Percentiles rank a stretch among this genome's conserved stretches.
These are phyloP conservation scores for Aphanomyces euteiches DNA, from an alignment of 352 stramenopile species.

Conservation along the genomic window DNA sequence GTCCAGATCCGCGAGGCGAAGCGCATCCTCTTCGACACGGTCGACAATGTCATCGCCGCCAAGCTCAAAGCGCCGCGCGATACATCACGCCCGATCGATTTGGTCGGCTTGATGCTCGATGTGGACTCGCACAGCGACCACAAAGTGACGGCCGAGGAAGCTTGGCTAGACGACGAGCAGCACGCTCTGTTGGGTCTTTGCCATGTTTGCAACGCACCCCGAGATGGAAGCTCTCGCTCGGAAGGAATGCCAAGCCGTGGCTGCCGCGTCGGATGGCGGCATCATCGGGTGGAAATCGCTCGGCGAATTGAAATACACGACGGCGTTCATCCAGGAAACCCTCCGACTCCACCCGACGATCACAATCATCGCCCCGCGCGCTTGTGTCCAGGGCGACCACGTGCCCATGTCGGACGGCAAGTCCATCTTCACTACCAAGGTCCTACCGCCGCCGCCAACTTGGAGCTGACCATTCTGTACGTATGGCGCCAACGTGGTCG, in stretches of 20 bases:
- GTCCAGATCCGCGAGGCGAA: neutral
- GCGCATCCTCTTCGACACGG: conserved; percentile 19
- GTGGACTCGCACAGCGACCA: neutral
- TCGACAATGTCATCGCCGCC: conserved; percentile 25
- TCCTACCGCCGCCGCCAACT: neutral
- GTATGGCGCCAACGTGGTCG: conserved; percentile 11
- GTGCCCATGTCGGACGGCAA: conserved; percentile 1
- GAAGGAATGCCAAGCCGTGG: conserved; percentile 7
- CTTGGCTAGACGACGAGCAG: conserved; percentile 10
- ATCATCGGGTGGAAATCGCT: conserved; percentile 13
- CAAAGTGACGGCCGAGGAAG: conserved; percentile 8
- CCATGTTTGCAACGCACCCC: conserved; percentile 10
- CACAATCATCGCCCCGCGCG: neutral
- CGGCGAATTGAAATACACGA: conserved; percentile 23
- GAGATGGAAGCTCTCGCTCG: neutral
- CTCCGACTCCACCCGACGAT: neutral
- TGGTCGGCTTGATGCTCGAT: conserved; percentile 22
- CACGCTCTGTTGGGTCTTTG: conserved; percentile 15
- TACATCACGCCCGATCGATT: neutral
- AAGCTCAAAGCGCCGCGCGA: conserved; percentile 1
- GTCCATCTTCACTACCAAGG: conserved; percentile 19
- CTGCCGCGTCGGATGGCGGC: neutral
- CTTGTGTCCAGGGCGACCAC: conserved; percentile 7
- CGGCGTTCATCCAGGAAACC: conserved; percentile 15
- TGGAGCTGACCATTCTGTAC: neutral